These are phyloP conservation scores for Plasmopara halstedii DNA, from an alignment of 352 stramenopile species.

Conservation along the genomic window DNA sequence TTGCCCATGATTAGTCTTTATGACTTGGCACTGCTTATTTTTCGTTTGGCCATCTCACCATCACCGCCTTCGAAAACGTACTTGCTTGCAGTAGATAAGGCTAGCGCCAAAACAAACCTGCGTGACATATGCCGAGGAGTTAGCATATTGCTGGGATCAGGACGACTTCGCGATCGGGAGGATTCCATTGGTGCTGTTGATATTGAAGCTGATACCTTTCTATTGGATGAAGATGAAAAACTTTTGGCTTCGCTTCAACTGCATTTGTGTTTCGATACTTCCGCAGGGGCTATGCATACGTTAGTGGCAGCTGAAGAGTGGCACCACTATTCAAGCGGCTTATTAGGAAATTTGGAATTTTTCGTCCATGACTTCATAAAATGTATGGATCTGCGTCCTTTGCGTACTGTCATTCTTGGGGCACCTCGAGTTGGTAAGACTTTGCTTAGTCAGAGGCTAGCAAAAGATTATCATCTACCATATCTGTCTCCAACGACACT, in stretches of 20 bases:
- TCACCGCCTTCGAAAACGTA: conserved; percentile 45
- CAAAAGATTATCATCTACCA: conserved; percentile 66
- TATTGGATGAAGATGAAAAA: conserved; percentile 53
- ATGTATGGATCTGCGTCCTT: conserved; percentile 63
- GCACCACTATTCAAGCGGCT: conserved; percentile 46
- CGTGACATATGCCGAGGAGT: conserved; percentile 55
- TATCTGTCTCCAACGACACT: conserved; percentile 44
- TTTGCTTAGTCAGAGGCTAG: conserved; percentile 37
- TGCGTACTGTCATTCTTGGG: conserved; percentile 63
- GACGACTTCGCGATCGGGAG: conserved; percentile 31
- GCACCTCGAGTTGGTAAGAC: conserved; percentile 66
- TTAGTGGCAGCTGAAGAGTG: conserved; percentile 60
- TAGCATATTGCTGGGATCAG: conserved; percentile 49
- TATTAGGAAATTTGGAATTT: conserved; percentile 53
- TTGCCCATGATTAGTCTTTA: conserved; percentile 82
- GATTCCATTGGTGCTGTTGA: conserved; percentile 9
- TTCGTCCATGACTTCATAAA: conserved; percentile 72
- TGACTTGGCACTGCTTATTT: conserved; percentile 56
- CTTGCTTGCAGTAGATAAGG: conserved; percentile 54
- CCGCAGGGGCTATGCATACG: conserved; percentile 34
- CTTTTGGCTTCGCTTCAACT: conserved; percentile 55
- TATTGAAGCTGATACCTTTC: conserved; percentile 47
- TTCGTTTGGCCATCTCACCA: conserved; percentile 31
- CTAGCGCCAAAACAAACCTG: conserved; percentile 42
- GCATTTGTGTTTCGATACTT: conserved; percentile 64